A percentile compares a stretch with the other conserved stretches of the same genome.
Evolutionary conservation across 495 filamentous ascomycete species (phyloP).

Genomic region (Talaromyces stipitatus): DNA sequence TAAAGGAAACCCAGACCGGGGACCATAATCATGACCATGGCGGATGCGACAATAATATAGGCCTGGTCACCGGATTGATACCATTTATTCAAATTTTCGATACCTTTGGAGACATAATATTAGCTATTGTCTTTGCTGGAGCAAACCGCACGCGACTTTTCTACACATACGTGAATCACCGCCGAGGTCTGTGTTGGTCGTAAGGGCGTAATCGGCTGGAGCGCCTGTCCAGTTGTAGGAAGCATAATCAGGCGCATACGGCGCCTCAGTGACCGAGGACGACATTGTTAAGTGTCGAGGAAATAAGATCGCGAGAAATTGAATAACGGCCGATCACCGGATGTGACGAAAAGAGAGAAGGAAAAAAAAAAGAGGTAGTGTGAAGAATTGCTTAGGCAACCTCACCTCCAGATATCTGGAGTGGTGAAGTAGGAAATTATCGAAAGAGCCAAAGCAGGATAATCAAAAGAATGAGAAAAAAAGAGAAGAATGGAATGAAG

Average conservation of each 20-base stretch:
- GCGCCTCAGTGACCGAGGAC: conserved; percentile 20
- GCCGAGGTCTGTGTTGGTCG: conserved; percentile 61
- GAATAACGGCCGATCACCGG: neutral
- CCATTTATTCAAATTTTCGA: conserved; percentile 87
- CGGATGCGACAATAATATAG: conserved; percentile 86
- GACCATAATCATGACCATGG: conserved; percentile 93
- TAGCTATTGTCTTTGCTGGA: neutral
- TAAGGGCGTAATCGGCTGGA: conserved; percentile 60
- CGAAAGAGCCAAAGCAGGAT: neutral
- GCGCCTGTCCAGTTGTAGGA: conserved; percentile 81
- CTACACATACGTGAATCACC: conserved; percentile 72
- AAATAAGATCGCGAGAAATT: neutral
- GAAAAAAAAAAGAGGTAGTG: neutral
- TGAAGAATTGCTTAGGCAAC: neutral
- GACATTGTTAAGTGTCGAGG: conserved; percentile 3
- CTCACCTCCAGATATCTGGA: conserved; percentile 2
- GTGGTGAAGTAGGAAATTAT: neutral
- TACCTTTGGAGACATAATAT: conserved; percentile 30
- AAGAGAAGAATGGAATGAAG: neutral
- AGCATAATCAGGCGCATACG: conserved; percentile 36
- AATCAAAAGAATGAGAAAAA: neutral
- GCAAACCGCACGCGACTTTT: neutral
- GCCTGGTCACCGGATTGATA: conserved; percentile 64
- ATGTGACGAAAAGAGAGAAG: neutral
- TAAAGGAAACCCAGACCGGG: conserved; percentile 66